Evolutionary conservation across 495 filamentous ascomycete genomes (phyloP).

Genomic region (Viridothelium virens): DNA sequence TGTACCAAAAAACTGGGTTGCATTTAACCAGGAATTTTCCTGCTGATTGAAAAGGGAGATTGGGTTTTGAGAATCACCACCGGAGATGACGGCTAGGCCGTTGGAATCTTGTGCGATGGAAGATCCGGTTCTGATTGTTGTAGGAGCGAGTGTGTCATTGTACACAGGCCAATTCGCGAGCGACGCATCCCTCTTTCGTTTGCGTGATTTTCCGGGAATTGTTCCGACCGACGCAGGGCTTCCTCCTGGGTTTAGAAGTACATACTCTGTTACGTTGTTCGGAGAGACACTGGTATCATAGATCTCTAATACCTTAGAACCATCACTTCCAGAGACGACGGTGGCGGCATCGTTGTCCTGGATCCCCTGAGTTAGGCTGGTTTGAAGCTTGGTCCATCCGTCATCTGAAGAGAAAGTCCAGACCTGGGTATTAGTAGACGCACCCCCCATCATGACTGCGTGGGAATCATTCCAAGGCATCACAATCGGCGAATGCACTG

Average conservation of each 20-base stretch:
- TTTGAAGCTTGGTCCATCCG: slow-evolving; percentile 59
- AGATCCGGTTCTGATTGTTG: slow-evolving; percentile 47
- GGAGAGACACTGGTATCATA: slow-evolving; percentile 72
- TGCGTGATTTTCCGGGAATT: slow-evolving; percentile 30
- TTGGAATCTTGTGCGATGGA: slow-evolving; percentile 52
- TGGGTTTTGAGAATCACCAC: slow-evolving; percentile 58
- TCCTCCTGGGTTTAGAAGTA: slow-evolving; percentile 48
- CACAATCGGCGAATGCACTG: slow-evolving; percentile 60
- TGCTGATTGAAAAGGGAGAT: slow-evolving; percentile 75
- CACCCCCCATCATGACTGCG: slow-evolving; percentile 72
- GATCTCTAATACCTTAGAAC: slow-evolving; percentile 71
- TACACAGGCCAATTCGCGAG: slow-evolving; percentile 67
- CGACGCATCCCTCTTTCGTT: slow-evolving; percentile 44
- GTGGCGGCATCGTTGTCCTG: slow-evolving; percentile 50
- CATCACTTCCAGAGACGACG: slow-evolving; percentile 62
- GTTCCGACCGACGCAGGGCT: slow-evolving; percentile 35
- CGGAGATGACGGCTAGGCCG: slow-evolving; percentile 64
- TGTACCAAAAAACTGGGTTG: slow-evolving; percentile 54
- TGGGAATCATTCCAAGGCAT: slow-evolving; percentile 65
- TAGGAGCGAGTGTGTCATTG: slow-evolving; percentile 64
- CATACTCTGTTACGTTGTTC: slow-evolving; percentile 63
- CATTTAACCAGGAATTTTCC: slow-evolving; percentile 73
- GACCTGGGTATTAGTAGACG: slow-evolving; percentile 54
- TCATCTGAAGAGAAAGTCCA: slow-evolving; percentile 50
- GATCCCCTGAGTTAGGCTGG: slow-evolving; percentile 51